Conservation (phyloP, 139 green algal species). For the Volvox reticuliferus region DNA sequence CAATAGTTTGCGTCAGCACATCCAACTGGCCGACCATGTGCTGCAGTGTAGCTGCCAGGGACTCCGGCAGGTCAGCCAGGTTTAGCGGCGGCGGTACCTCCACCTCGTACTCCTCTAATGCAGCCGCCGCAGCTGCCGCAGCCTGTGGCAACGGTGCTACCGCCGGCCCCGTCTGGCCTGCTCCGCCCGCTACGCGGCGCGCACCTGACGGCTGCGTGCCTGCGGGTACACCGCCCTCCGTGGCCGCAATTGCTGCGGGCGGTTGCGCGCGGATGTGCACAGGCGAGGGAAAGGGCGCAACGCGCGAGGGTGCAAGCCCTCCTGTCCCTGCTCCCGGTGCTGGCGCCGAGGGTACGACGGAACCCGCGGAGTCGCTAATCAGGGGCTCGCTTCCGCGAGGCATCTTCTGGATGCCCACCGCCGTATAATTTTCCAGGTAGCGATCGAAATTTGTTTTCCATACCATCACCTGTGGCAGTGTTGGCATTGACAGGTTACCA, state of each 20-base stretch:
- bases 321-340: background rate
- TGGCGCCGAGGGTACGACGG: background rate
- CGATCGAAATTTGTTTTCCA: conserved; percentile 95
- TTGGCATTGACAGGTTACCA: too few relatives aligned
- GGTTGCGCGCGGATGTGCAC: background rate
- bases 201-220: background rate
- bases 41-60: conserved; percentile 77
- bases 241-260: background rate
- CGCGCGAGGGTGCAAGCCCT: background rate
- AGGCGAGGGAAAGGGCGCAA: background rate
- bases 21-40: conserved; percentile 86
- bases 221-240: background rate
- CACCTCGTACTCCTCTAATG: conserved; percentile 52
- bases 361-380: conserved; percentile 1
- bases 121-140: background rate
- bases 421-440: conserved; percentile 72
- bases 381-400: background rate
- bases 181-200: background rate
- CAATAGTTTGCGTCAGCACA: conserved; percentile 85
- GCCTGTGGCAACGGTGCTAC: too few relatives aligned
- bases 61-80: conserved; percentile 68
- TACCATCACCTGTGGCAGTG: conserved; percentile 79
- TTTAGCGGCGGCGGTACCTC: conserved; percentile 71
- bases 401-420: conserved; percentile 46
- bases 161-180: background rate